Evolutionary conservation across 2,329 filamentous ascomycete genomes (phyloP).

Genomic region (Tolypocladium amazonense): DNA sequence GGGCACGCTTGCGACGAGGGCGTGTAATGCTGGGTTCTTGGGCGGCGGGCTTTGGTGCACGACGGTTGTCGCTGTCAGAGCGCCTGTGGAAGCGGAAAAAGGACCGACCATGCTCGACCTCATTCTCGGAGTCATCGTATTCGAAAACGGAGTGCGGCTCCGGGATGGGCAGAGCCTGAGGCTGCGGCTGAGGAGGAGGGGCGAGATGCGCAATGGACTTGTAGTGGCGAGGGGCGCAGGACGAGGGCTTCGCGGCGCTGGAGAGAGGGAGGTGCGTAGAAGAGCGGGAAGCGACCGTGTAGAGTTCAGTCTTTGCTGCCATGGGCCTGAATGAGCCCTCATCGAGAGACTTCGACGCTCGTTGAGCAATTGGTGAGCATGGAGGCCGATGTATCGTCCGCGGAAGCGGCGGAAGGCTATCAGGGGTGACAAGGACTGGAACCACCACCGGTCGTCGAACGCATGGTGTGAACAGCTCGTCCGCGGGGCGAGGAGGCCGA

Average conservation of each 20-base stretch:
- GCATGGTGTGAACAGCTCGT: constrained; percentile 12
- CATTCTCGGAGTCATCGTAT: constrained; percentile 34
- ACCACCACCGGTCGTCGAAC: constrained; percentile 3
- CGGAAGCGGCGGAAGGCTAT: background rate
- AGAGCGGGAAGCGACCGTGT: constrained; percentile 12
- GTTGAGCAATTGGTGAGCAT: constrained; percentile 1
- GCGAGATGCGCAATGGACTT: constrained; percentile 14
- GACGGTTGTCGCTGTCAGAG: constrained; percentile 20
- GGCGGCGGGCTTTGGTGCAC: constrained; percentile 4
- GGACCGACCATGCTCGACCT: constrained; percentile 20
- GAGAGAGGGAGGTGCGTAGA: constrained; percentile 10
- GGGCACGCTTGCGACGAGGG: constrained; percentile 7
- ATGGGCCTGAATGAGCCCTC: background rate
- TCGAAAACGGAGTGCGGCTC: constrained; percentile 36
- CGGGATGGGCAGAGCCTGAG: constrained; percentile 12
- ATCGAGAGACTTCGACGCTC: background rate
- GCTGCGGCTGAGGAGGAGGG: constrained; percentile 11
- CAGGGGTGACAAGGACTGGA: background rate
- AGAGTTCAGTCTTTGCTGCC: constrained; percentile 5
- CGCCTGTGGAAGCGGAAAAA: constrained; percentile 34
- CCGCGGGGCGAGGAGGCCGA: constrained; percentile 18
- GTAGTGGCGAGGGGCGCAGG: constrained; percentile 12
- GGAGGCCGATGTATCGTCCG: background rate
- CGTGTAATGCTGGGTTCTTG: background rate
- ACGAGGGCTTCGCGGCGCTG: constrained; percentile 5